A percentile compares a stretch with the other conserved stretches of the same genome.
Conservation (phyloP, 495 filamentous ascomycete species). For the Tricharina praecox region DNA sequence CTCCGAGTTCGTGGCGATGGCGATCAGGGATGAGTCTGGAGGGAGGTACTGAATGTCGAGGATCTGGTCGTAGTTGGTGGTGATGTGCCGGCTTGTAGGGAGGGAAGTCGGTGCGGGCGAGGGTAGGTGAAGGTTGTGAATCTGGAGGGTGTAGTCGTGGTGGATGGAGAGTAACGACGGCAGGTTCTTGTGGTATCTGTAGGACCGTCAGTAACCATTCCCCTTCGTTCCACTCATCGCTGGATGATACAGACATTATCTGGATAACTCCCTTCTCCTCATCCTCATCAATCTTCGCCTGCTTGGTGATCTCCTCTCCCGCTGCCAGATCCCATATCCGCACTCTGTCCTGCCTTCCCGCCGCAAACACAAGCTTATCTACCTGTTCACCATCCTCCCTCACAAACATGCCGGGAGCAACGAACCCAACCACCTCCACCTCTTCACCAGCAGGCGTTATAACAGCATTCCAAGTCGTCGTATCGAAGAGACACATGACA, state of each 20-base stretch:
- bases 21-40: constrained; percentile 59
- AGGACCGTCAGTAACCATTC: constrained; percentile 26
- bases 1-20: constrained; percentile 88
- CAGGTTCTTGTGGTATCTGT: constrained; percentile 29
- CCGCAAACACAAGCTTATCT: constrained; percentile 57
- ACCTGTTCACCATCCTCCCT: constrained; percentile 6
- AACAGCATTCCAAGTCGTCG: constrained; percentile 63
- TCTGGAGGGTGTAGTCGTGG: constrained; percentile 64
- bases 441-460: constrained; percentile 70
- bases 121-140: constrained; percentile 42
- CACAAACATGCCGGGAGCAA: constrained; percentile 28
- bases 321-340: constrained; percentile 64
- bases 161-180: constrained; percentile 67
- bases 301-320: constrained; percentile 60
- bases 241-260: constrained; percentile 40
- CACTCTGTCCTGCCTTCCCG: constrained; percentile 66
- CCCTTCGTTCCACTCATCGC: too few relatives aligned
- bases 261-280: constrained; percentile 57
- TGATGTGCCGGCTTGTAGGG: constrained; percentile 49
- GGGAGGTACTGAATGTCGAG: constrained; percentile 81
- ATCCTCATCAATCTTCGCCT: constrained; percentile 33
- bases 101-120: constrained; percentile 23
- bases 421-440: constrained; percentile 68
- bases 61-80: constrained; percentile 92
- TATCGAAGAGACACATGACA: constrained; percentile 82